These are phyloP conservation scores for Verticillium albo-atrum DNA, from an alignment of 2,329 filamentous ascomycete genomes.

Conservation along the genomic window DNA sequence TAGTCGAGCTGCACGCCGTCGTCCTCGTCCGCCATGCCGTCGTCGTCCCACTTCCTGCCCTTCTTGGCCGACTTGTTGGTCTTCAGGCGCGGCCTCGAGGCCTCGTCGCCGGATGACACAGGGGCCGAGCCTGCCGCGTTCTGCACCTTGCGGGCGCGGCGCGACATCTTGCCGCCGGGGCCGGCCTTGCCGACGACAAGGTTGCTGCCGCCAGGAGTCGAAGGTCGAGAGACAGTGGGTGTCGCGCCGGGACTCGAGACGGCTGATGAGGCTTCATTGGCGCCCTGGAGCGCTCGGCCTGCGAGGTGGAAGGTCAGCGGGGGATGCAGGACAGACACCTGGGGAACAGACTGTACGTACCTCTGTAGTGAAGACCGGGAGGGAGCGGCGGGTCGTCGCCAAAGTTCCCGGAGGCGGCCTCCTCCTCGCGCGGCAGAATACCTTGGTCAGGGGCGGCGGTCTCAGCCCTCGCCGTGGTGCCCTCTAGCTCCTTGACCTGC, in stretches of 20 bases:
- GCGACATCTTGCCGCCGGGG: slow-evolving; percentile 71
- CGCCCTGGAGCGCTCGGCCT: slow-evolving; percentile 28
- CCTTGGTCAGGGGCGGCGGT: slow-evolving; percentile 17
- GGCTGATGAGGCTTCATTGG: slow-evolving; percentile 42
- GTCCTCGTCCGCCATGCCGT: slow-evolving; percentile 82
- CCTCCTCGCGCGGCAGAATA: slow-evolving; percentile 25
- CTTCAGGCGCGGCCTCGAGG: slow-evolving; percentile 54
- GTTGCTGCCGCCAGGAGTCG: slow-evolving; percentile 65
- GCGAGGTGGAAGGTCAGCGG: not conserved
- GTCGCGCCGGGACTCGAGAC: slow-evolving; percentile 68
- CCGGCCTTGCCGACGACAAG: slow-evolving; percentile 69
- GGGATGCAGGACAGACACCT: too few species aligned
- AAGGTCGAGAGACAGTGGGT: slow-evolving; percentile 73
- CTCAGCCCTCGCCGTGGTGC: slow-evolving; percentile 30
- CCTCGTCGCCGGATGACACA: slow-evolving; percentile 81
- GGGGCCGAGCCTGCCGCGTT: slow-evolving; percentile 59
- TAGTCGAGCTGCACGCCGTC: slow-evolving; percentile 82
- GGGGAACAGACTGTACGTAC: slow-evolving; percentile 10
- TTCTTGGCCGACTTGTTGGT: slow-evolving; percentile 65
- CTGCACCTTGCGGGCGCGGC: slow-evolving; percentile 67
- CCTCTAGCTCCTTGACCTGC: slow-evolving; percentile 77
- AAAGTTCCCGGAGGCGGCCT: slow-evolving; percentile 26
- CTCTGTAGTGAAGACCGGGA: slow-evolving; percentile 12
- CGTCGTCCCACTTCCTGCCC: slow-evolving; percentile 86
- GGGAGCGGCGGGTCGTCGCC: slow-evolving; percentile 31